phyloP scores from a whole-genome alignment of 2,329 filamentous ascomycete species.

The Trichothecium roseum region DNA sequence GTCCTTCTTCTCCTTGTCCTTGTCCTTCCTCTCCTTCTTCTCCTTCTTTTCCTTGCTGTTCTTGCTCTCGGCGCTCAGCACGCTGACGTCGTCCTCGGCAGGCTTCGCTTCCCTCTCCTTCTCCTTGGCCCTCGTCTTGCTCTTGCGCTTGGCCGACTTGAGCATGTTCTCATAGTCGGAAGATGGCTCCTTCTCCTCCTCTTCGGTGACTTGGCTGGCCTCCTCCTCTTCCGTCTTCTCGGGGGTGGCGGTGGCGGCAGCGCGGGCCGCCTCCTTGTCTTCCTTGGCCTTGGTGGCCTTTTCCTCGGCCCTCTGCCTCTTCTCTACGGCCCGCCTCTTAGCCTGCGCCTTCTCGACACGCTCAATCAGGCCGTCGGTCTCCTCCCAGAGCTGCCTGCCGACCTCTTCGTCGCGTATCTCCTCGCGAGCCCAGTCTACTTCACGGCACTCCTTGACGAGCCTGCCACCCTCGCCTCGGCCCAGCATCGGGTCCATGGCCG shows the following conservation, averaged over 20 bases:
- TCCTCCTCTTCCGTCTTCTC: too few species aligned
- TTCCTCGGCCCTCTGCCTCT: slow-evolving; percentile 18
- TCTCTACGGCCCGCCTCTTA: slow-evolving; percentile 31
- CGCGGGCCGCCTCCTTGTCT: too few species aligned
- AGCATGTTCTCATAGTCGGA: too few species aligned
- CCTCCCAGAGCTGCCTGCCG: slow-evolving; percentile 82
- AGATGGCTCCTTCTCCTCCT: too few species aligned
- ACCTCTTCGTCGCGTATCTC: slow-evolving; percentile 71
- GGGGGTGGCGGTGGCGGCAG: too few species aligned
- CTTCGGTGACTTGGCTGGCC: too few species aligned
- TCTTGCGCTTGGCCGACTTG: slow-evolving; percentile 14
- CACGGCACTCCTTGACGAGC: slow-evolving; percentile 80
- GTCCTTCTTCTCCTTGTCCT: slow-evolving; percentile 21
- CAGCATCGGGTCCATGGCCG: slow-evolving; percentile 70
- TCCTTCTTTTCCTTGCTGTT: slow-evolving; percentile 25
- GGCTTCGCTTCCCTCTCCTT: slow-evolving; percentile 23
- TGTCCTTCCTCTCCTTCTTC: slow-evolving; percentile 12
- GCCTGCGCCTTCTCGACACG: slow-evolving; percentile 72
- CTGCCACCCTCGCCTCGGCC: slow-evolving; percentile 55
- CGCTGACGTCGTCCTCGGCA: slow-evolving; percentile 19
- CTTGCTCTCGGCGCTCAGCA: slow-evolving; percentile 32
- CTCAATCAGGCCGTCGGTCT: slow-evolving; percentile 77
- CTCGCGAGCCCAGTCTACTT: slow-evolving; percentile 57
- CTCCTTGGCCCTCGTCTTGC: slow-evolving; percentile 18
- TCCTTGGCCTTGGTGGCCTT: slow-evolving; percentile 8